Base-by-base conservation (phyloP, 495 filamentous ascomycete genomes). In the Oidiodendron maius region DNA sequence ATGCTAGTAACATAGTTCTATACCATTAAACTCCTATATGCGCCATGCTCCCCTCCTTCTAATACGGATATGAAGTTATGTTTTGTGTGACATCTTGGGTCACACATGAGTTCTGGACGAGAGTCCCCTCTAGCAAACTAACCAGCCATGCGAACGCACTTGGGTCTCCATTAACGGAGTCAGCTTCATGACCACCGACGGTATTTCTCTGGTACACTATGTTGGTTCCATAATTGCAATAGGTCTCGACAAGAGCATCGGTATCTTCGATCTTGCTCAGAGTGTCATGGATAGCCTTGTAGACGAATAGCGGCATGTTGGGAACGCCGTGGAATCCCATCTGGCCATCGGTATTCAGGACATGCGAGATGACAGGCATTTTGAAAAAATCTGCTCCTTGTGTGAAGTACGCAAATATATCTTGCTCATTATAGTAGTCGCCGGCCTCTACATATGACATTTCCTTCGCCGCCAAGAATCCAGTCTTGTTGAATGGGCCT, bases 271-370 rank as follows among this genome's bases (percentile, higher is more conserved):
- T 58, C 1, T 58, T 39, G 30, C 61, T 68, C 38, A 74, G 57
- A 57, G 77, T 62, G 51, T 78, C 74, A 0, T 60, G 24, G 15
- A 73, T 62, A 8, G 72, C 71, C 52, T 80, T 76, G 60, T 80
- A 77, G 1, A 69, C 42, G 48, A 68, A 76, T n/a, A 73, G 20
- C 2, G 71, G 74, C 57, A 71, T 69, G n/a, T 55, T 45, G 1
- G 74, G 76, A 0, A 62, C 48, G 0, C 70, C 71, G 40, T 71
- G 67, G 25, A 56, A 61, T 3, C 72, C 72, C 61, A 71, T 65
- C 8, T 55, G 50, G 23, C 61, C 58, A 40, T 73, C 63, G 3
- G 42, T 39, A 10, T 67, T 44, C n/a, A 69, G 45, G 24, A 49
- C 49, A 11, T 42, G 22, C 36, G 63, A 41, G 3, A 59, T 38